Base-by-base conservation (phyloP, 345 rosid species). In the Corchorus capsularis region DNA sequence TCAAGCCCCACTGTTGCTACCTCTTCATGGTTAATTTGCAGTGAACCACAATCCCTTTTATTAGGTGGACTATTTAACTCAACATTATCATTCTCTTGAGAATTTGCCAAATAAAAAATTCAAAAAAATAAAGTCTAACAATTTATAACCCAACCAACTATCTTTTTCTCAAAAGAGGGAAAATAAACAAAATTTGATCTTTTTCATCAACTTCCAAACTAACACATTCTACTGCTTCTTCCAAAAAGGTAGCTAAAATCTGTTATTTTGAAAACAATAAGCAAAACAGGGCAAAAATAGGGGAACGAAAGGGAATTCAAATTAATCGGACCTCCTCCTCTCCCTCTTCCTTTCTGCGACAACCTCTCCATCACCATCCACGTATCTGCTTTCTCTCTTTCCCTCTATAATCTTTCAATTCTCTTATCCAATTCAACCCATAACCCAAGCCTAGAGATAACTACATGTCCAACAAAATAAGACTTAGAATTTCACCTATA, bases 1-100 rank as follows among this genome's bases (percentile, higher is more conserved):
- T 90, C 92, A 63, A 93, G 83, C 73, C 95, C 91, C 63, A 95
- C 72, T 82, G 87, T 78, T 50, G 90, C 87, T 72, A 76, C 79
- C 7, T 73, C 82, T 27, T 77, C 45, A 47, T 63, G 61, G 54
- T 80, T 72, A 20, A 64, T 63, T 74, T 49, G 73, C 65, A 39
- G 20, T 6, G 22, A n/a, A 73, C 16, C 59, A 72, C 55, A 56
- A 54, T 71, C 63, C 39, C 8, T 57, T 63, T 70, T 78, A 14
- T 61, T 69, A 46, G 61, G 47, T 68, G 77, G 17, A 75, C 67
- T 74, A 63, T 62, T 35, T 9, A 17, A 59, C 53, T 63, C 74
- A 74, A 68, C 63, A 75, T 16, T 19, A 80, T 27, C 27, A 27
- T 63, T 77, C 71, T 63, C 66, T 22, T 37, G 75, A 54, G 20